phyloP scores from a whole-genome alignment of 2,329 filamentous ascomycete species.

The Juglanconis sp. region DNA sequence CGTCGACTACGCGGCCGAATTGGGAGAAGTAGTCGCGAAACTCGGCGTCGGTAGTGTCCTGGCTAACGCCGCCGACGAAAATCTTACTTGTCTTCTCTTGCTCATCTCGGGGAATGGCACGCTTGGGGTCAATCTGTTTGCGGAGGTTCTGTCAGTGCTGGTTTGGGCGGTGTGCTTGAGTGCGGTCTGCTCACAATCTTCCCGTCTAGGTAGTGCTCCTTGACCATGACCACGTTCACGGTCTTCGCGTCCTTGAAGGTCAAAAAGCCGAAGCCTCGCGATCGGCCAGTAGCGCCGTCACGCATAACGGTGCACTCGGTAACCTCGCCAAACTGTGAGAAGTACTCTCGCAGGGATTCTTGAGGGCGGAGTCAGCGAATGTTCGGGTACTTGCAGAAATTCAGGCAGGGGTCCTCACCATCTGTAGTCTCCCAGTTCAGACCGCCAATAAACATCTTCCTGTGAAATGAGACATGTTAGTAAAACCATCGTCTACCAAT shows the following conservation, averaged over 20 bases:
- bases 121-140: conserved; percentile 88
- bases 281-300: conserved; percentile 88
- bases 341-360: conserved; percentile 97
- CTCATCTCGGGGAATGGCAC: conserved; percentile 94
- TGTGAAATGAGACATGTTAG: conserved; percentile 40
- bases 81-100: conserved; percentile 99
- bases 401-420: conserved; percentile 58
- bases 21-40: conserved; percentile 97
- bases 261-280: conserved; percentile 93
- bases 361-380: conserved; percentile 13
- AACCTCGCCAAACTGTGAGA: conserved; percentile 96
- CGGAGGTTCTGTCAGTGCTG: conserved; percentile 3
- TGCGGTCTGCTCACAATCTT: conserved; percentile 74
- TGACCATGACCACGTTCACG: conserved; percentile 99
- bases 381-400: neutral
- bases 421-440: conserved; percentile 99
- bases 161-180: neutral
- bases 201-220: conserved; percentile 95
- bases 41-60: conserved; percentile 93
- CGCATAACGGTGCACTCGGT: conserved; percentile 99
- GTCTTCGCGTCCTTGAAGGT: conserved; percentile 98
- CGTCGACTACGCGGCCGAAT: conserved; percentile 93
- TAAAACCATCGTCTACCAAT: conserved; percentile 3
- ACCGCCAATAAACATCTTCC: conserved; percentile 99
- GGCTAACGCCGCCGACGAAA: conserved; percentile 95